Evolutionary conservation across 441 rosid species (phyloP), one percentile per base, ranked within the genome.

Genomic region (Dalechampia spathulata): DNA sequence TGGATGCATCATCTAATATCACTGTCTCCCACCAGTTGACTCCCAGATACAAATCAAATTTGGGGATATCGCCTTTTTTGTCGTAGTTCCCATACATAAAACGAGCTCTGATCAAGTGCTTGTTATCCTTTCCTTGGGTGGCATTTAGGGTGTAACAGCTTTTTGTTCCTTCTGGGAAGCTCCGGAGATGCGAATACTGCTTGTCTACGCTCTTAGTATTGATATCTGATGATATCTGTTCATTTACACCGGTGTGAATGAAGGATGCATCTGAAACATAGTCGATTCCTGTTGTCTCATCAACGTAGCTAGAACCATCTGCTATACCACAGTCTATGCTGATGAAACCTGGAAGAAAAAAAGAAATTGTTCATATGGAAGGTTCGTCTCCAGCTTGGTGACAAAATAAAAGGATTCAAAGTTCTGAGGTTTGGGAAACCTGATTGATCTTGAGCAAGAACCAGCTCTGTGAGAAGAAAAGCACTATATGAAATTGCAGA

Each of bases 51-150:
- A 78, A 51, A 21, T 75, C 76, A 21, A 78, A 78, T 27, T 44
- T 52, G 26, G 81, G 84, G n/a, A 46, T 21, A 15, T 10, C 43
- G 14, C 1, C 7, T 11, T 34, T 50, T 20, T 20, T 56, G 26
- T 79, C 82, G 34, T 79, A 76, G 25, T 79, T 74, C 26, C 85
- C 85, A 23, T 79, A 76, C 36, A 70, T 54, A 43, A 76, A 76
- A 22, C 34, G 39, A 3, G 72, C 67, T 40, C 75, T 51, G 32
- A 73, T 73, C 63, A 73, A 48, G 40, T 65, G 62, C 5, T 48
- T 64, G 15, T 6, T 44, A 23, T 15, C 52, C 13, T 16, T 59
- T 6, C 32, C 32, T 43, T 34, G 4, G 1, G 47, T 27, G 16
- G 38, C 40, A 21, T 6, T 2, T 7, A 73, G n/a, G 14, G 26